Percentiles rank a stretch among this genome's conserved stretches.
Conservation (phyloP, 2,329 filamentous ascomycete species). For the Fusarium burgessii region DNA sequence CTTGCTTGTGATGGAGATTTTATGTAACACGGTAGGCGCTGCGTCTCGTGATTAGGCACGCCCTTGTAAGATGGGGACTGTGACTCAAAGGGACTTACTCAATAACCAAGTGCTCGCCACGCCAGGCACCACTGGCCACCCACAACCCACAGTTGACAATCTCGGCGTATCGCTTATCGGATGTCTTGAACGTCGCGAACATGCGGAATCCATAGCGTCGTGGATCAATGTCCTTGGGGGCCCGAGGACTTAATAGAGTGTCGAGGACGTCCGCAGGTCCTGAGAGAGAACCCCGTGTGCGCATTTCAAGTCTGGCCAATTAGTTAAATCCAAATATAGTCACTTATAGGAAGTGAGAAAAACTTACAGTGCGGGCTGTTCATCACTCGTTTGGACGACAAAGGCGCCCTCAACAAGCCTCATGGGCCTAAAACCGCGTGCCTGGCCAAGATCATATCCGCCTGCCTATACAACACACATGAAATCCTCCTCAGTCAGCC, state of each 20-base stretch:
- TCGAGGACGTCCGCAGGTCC: conserved; percentile 60
- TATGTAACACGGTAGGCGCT: conserved; percentile 54
- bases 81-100: conserved; percentile 53
- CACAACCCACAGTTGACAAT: conserved; percentile 63
- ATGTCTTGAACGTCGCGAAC: conserved; percentile 63
- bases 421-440: conserved; percentile 56
- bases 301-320: conserved; percentile 55
- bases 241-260: conserved; percentile 53
- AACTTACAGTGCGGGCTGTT: conserved; percentile 59
- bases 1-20: conserved; percentile 12
- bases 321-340: conserved; percentile 1
- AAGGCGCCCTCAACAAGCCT: conserved; percentile 62
- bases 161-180: conserved; percentile 62
- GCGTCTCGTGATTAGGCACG: conserved; percentile 22
- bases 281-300: conserved; percentile 61
- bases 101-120: conserved; percentile 59
- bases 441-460: conserved; percentile 58
- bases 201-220: conserved; percentile 62
- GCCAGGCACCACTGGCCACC: conserved; percentile 63
- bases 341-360: neutral
- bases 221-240: conserved; percentile 55
- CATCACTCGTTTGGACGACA: conserved; percentile 61
- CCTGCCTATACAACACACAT: conserved; percentile 50
- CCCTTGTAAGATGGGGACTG: conserved; percentile 1
- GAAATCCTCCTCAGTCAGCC: conserved; percentile 42